Base-by-base conservation (phyloP, 768 basidiomycete genomes). In the Mycena vitilis region DNA sequence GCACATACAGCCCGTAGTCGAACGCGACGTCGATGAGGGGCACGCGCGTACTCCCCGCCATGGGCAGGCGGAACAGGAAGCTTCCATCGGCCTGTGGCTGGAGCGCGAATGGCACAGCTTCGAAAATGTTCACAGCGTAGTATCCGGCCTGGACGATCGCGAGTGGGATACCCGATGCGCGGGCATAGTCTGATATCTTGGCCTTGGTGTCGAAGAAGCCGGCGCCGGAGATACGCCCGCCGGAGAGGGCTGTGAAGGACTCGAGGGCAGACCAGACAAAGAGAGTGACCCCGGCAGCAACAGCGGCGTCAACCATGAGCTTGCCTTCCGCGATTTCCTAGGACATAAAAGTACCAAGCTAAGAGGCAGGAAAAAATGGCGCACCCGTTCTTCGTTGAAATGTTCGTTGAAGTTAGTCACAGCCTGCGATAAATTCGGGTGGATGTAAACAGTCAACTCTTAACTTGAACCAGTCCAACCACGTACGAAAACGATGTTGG, bases 1-100 rank as follows among this genome's bases (percentile, higher is more conserved):
- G 68, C 6, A 69, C 68, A 36, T 59, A 69, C 40, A 64, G 30
- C 30, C 68, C 68, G 25, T 64, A 69, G 42, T 69, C 68, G 0
- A 10, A 22, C 52, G 10, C 68, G 23, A 59, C 56, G 42, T 69
- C 68, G 13, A 64, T 58, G 13, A 69, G 16, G 0, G 63, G 68
- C 8, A 69, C 55, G 3, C 37, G 54, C 20, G 68, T 63, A 13
- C 16, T 48, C 38, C 48, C 48, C 30, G 56, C n/a, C 53, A 63
- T 38, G 4, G 62, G 68, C 1, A 69, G 20, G 44, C 42, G 13
- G n/a, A 44, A 53, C 23, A 47, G 2, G 20, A 44, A 69, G 51
- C 47, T 48, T 10, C 62, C 63, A 13, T 58, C 55, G 10, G 30
- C 23, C 34, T 64, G 25, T 48, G 25, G 18, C 8, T 36, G 3